Conservation (phyloP, 805 yeast genomes). For the Saccharomyces eubayanus region DNA sequence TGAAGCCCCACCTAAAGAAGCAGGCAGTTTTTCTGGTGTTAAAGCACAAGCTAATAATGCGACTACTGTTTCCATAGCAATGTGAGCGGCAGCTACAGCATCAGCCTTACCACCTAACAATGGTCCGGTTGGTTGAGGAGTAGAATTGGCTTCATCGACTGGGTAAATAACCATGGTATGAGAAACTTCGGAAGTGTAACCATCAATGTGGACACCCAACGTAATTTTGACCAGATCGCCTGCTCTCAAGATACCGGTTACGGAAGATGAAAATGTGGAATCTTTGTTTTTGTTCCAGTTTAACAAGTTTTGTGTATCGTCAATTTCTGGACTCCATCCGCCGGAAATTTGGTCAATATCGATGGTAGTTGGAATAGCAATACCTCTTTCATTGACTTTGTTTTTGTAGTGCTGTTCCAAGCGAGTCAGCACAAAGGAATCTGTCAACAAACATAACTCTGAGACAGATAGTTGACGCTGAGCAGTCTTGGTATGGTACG, state of each 20-base stretch:
- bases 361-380: conserved; percentile 83
- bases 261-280: conserved; percentile 16
- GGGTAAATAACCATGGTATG: conserved; percentile 85
- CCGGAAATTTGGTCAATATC: conserved; percentile 70
- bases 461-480: conserved; percentile 43
- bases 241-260: conserved; percentile 32
- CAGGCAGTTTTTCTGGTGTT: conserved; percentile 68
- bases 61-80: conserved; percentile 82
- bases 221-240: conserved; percentile 85
- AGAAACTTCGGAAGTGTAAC: conserved; percentile 79
- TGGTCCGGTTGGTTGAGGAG: conserved; percentile 60
- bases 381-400: conserved; percentile 76
- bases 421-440: conserved; percentile 58
- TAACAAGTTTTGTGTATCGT: conserved; percentile 39
- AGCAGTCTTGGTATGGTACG: conserved; percentile 46
- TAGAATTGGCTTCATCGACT: conserved; percentile 38
- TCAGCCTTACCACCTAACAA: conserved; percentile 80
- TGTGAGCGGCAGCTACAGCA: conserved; percentile 78
- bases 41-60: conserved; percentile 64
- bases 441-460: conserved; percentile 77
- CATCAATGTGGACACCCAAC: conserved; percentile 90
- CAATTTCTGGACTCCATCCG: conserved; percentile 84
- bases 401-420: conserved; percentile 52
- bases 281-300: conserved; percentile 21
- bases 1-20: conserved; percentile 33